These are phyloP conservation scores for Nicotiana paniculata DNA, from an alignment of 257 asterid species.

Conservation along the genomic window DNA sequence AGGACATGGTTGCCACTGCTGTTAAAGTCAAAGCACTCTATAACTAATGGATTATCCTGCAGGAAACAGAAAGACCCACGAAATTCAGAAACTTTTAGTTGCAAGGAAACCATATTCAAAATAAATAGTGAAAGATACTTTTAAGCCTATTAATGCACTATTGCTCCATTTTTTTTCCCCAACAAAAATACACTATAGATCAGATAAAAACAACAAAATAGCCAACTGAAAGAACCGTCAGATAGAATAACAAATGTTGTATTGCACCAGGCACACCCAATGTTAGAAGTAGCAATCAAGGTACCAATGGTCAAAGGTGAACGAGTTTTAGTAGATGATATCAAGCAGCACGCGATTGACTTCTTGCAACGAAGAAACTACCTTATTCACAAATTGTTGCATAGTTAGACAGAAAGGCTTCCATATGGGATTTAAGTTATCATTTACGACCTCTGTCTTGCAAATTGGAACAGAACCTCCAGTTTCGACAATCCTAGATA, in stretches of 20 bases:
- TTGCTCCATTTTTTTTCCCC: not conserved
- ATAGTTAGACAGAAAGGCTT: slow-evolving; percentile 48
- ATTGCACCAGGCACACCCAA: not conserved
- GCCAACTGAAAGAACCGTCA: not conserved
- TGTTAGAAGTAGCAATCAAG: not conserved
- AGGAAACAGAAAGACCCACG: slow-evolving; percentile 6
- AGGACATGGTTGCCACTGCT: slow-evolving; percentile 56
- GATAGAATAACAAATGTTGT: not conserved
- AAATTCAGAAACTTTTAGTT: not conserved
- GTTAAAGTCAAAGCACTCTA: slow-evolving; percentile 84
- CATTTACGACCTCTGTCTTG: slow-evolving; percentile 71
- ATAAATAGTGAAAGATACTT: not conserved
- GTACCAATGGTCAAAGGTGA: not conserved
- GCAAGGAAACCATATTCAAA: not conserved
- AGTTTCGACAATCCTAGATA: slow-evolving; percentile 54
- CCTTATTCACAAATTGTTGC: slow-evolving; percentile 58
- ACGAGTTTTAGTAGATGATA: not conserved
- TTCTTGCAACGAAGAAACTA: not conserved
- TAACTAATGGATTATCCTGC: slow-evolving; percentile 72
- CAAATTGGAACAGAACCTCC: slow-evolving; percentile 59
- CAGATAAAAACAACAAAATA: not conserved
- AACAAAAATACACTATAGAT: not conserved
- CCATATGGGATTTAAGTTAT: slow-evolving; percentile 75
- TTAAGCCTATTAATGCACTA: not conserved
- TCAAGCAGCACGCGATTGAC: not conserved